A percentile compares a stretch with the other conserved stretches of the same genome.
Conservation (phyloP, 371 early-diverging fungal genomes). For the Apophysomyces variabilis region DNA sequence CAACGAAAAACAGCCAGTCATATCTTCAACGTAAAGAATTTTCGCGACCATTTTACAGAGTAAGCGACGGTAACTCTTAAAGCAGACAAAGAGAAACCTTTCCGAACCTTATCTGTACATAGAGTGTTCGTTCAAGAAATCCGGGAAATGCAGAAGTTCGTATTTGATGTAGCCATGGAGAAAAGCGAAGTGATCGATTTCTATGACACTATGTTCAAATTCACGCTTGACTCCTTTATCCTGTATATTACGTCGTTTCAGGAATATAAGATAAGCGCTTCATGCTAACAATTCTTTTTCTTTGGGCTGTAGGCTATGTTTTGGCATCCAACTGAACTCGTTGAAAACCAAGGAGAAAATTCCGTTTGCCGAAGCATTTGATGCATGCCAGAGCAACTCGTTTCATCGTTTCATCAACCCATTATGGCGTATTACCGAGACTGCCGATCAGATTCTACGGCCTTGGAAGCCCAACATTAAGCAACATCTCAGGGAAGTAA, state of each 20-base stretch:
- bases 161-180: constrained; percentile 40
- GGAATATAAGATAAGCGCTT: constrained; percentile 17
- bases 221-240: constrained; percentile 66
- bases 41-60: constrained; percentile 58
- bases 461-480: constrained; percentile 48
- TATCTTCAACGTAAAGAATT: constrained; percentile 69
- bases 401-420: constrained; percentile 58
- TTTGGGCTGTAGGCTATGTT: constrained; percentile 35
- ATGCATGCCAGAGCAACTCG: constrained; percentile 43
- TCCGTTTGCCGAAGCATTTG: constrained; percentile 58
- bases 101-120: not conserved
- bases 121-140: constrained; percentile 47
- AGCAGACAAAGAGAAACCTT: not conserved
- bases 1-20: constrained; percentile 65
- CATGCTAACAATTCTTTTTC: constrained; percentile 13
- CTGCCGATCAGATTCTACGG: constrained; percentile 18
- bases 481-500: constrained; percentile 47
- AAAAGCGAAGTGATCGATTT: constrained; percentile 52
- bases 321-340: constrained; percentile 53
- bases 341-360: constrained; percentile 31
- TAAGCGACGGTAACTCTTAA: not conserved
- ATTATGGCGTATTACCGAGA: constrained; percentile 55
- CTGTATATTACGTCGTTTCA: constrained; percentile 17
- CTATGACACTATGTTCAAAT: constrained; percentile 60
- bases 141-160: constrained; percentile 20